Evolutionary conservation across 2,329 filamentous ascomycete genomes (phyloP), one percentile per base, ranked within the genome.

Genomic region (Apiospora aurea): DNA sequence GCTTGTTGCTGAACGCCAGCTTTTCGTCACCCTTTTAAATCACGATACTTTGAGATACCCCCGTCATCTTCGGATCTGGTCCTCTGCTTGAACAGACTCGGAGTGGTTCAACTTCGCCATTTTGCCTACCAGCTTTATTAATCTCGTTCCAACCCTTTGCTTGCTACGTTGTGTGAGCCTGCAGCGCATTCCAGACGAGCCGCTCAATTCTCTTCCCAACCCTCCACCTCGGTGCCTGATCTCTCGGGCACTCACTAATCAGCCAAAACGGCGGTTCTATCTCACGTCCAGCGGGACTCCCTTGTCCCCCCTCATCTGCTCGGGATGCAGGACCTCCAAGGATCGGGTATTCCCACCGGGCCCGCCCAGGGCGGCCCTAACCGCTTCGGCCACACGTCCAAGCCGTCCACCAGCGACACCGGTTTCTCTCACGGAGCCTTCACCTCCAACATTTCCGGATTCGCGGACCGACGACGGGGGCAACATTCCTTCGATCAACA

Each of bases 401-500:
- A 97, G 86, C 92, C 94, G 74, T 93, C 93, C 75, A 94, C 90
- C 83, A 91, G 94, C 80, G 93, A 95, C 78, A 96, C 94, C 67
- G 95, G 94, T 75, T 97, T 97, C 84, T 97, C 95, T 68, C 95
- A 97, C 81, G 94, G 94, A 75, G 95, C 95, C 72, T 98, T 97
- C 84, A 92, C 92, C 79, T 96, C 94, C 72, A 97, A 97, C 84
- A 88, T 95, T 76, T 89, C 90, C 77, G 93, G 94, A 73, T 97
- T 97, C 80, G 92, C 92, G 75, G 95, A 97, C 81, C 91, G 95
- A 79, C 93, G 95, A 78, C 90, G 95, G 77, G 77, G 89, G 88
- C 74, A 97, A 97, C 84, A 93, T 98, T 79, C 94, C 96, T 75
- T 91, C 92, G 75, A 97, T 98, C 85, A 98, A 98, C 83, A 98